Percentiles rank a stretch among this genome's conserved stretches.
These are phyloP conservation scores for Yamadazyma tumulicola DNA, from an alignment of 805 yeast species.

Conservation along the genomic window DNA sequence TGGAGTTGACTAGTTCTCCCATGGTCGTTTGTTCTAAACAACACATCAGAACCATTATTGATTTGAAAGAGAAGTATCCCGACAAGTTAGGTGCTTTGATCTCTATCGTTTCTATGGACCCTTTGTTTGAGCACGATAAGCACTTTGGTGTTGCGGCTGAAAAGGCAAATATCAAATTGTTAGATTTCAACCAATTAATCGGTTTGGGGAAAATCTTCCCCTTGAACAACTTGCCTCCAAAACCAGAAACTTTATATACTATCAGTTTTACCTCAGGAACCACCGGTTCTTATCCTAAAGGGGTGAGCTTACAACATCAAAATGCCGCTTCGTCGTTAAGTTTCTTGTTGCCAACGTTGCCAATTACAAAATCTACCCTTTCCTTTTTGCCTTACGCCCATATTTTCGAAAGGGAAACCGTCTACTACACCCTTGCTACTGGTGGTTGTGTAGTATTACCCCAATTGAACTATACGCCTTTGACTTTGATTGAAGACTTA, in stretches of 20 bases:
- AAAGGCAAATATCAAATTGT: conserved; percentile 20
- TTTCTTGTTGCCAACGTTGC: conserved; percentile 28
- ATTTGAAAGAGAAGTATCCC: conserved; percentile 34
- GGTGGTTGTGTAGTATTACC: conserved; percentile 57
- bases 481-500: conserved; percentile 57
- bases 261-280: conserved; percentile 54
- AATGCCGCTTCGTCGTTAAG: conserved; percentile 46
- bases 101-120: conserved; percentile 55
- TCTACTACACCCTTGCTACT: conserved; percentile 38
- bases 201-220: conserved; percentile 38
- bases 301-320: conserved; percentile 55
- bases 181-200: conserved; percentile 31
- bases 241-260: conserved; percentile 33
- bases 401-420: conserved; percentile 50
- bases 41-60: conserved; percentile 47
- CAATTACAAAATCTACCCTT: conserved; percentile 21
- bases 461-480: conserved; percentile 30
- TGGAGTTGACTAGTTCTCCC: conserved; percentile 33
- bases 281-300: conserved; percentile 73
- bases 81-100: conserved; percentile 39
- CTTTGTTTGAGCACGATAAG: conserved; percentile 15
- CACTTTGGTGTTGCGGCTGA: conserved; percentile 21
- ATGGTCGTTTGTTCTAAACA: conserved; percentile 52
- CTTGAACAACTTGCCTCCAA: conserved; percentile 23
- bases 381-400: conserved; percentile 59